These are phyloP conservation scores for Eurotiales sp. DNA, from an alignment of 2,329 filamentous ascomycete genomes.

Conservation along the genomic window DNA sequence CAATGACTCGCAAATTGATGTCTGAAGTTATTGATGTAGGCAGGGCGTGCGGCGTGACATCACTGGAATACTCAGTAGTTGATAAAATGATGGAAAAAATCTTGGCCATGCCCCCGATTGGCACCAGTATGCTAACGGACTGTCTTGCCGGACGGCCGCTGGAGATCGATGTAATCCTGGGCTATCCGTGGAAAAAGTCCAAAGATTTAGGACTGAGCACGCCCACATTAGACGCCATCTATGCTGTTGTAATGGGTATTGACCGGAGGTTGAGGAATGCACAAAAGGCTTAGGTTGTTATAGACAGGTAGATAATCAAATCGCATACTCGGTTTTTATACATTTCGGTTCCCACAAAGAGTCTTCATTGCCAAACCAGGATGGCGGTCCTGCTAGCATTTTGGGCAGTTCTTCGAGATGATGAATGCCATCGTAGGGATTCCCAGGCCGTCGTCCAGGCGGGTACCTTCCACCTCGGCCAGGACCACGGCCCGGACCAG, in stretches of 20 bases:
- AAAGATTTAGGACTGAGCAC: conserved; percentile 15
- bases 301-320: background rate
- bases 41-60: conserved; percentile 33
- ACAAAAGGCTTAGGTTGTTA: background rate
- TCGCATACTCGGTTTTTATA: conserved; percentile 16
- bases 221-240: conserved; percentile 13
- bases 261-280: conserved; percentile 13
- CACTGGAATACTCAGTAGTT: conserved; percentile 32
- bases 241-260: conserved; percentile 13
- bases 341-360: conserved; percentile 28
- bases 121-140: conserved; percentile 47
- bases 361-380: conserved; percentile 19
- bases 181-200: conserved; percentile 15
- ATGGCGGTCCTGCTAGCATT: conserved; percentile 1
- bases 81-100: conserved; percentile 39
- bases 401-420: too few relatives aligned
- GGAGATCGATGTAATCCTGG: conserved; percentile 48
- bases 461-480: background rate
- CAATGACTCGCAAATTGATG: conserved; percentile 40
- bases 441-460: background rate
- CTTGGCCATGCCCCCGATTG: conserved; percentile 36
- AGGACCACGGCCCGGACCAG: conserved; percentile 4
- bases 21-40: conserved; percentile 42
- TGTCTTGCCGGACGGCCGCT: conserved; percentile 38
- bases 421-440: too few relatives aligned